These are phyloP conservation scores for Suhomyces sp. DNA, from an alignment of 805 yeast species.

Conservation along the genomic window DNA sequence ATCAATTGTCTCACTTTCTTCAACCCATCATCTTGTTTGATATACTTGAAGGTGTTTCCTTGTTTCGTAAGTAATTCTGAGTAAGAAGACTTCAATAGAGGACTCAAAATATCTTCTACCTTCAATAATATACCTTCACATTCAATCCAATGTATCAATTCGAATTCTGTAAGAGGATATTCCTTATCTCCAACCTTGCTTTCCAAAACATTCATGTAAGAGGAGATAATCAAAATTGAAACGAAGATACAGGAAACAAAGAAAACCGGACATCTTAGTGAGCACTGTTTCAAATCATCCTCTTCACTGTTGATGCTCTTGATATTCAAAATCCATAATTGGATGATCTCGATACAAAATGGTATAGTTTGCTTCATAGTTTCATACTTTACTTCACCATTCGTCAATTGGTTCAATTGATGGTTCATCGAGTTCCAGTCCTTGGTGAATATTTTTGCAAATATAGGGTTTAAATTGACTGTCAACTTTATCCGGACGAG, in stretches of 20 bases:
- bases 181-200: conserved; percentile 9
- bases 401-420: conserved; percentile 45
- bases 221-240: conserved; percentile 60
- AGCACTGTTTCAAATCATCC: conserved; percentile 59
- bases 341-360: conserved; percentile 52
- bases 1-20: conserved; percentile 9
- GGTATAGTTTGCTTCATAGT: conserved; percentile 9
- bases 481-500: conserved; percentile 69
- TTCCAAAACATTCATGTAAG: conserved; percentile 59
- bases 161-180: conserved; percentile 17
- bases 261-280: conserved; percentile 73
- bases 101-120: conserved; percentile 57
- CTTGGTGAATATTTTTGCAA: conserved; percentile 59
- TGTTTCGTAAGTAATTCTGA: conserved; percentile 60
- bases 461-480: conserved; percentile 58
- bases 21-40: conserved; percentile 10
- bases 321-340: conserved; percentile 73
- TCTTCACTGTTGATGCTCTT: conserved; percentile 45
- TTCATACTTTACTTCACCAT: conserved; percentile 65
- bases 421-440: conserved; percentile 69
- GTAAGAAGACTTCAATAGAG: conserved; percentile 52
- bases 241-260: conserved; percentile 70
- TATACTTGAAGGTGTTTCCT: conserved; percentile 52
- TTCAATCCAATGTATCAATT: conserved; percentile 50
- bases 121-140: conserved; percentile 59